phyloP scores from a whole-genome alignment of 1,139 yeast species.

The Hyphopichia fennica region DNA sequence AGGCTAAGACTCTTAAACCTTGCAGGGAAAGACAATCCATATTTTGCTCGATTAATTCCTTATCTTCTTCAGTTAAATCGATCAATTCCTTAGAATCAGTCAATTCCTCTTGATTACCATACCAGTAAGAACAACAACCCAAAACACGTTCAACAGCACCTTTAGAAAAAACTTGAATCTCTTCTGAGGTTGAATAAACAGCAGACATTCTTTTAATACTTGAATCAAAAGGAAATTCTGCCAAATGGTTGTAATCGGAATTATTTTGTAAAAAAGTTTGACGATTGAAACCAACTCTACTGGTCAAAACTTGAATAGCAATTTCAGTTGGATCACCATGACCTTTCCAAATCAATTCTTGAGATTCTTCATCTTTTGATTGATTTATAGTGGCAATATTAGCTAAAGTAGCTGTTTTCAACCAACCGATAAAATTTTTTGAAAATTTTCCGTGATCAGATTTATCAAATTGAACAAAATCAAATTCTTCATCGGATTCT shows the following conservation, averaged over 20 bases:
- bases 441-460: constrained; percentile 9
- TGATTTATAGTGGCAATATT: constrained; percentile 32
- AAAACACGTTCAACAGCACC: constrained; percentile 56
- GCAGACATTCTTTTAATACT: constrained; percentile 49
- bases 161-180: constrained; percentile 36
- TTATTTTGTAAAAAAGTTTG: constrained; percentile 13
- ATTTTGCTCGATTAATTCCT: constrained; percentile 24
- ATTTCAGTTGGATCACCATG: constrained; percentile 41
- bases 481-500: constrained; percentile 33
- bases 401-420: constrained; percentile 32
- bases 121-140: constrained; percentile 35
- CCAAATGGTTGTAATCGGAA: constrained; percentile 19
- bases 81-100: constrained; percentile 15
- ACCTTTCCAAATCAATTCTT: constrained; percentile 32
- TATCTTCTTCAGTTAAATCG: constrained; percentile 23
- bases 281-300: constrained; percentile 23
- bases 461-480: constrained; percentile 15
- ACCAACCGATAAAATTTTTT: constrained; percentile 18
- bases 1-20: constrained; percentile 49
- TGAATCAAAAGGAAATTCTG: constrained; percentile 37
- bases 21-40: constrained; percentile 38
- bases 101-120: constrained; percentile 21
- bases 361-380: constrained; percentile 23
- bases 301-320: constrained; percentile 35
- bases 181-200: constrained; percentile 26